Base-by-base conservation (phyloP, 176 grass and related monocot genomes). In the Tillandsia leiboldiana region DNA sequence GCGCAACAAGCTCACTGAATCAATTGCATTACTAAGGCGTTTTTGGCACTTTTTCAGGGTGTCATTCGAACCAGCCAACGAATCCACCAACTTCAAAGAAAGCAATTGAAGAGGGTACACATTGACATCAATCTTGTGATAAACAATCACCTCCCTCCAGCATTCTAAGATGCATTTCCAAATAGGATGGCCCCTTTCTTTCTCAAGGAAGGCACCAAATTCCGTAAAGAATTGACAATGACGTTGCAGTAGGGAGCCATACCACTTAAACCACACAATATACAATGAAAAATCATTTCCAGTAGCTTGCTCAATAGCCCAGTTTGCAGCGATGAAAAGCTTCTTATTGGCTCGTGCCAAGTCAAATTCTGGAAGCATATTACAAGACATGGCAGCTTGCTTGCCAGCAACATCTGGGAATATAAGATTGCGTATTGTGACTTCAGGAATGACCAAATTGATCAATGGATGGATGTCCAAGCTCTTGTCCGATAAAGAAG, bases 311-410 rank as follows among this genome's bases (percentile, higher is more conserved):
- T 89, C 86, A 68, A 96, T 82, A 64, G 83, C 84, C 92, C 92
- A 96, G 64, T 89, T 91, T 78, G 92, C 85, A 72, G 92, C 88
- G 74, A 92, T 84, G 74, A 96, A 92, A 87, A 96, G 86, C 79
- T 83, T 87, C 68, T 83, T 78, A 75, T 81, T 85, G 64, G 78
- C 83, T 80, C 91, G 54, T 22, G 53, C 74, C 48, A 53, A 71
- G 77, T 96, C 76, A 63, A 92, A 92, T 42, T 53, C 33, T 42
- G 53, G 49, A 49, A 49, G 51, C 71, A 69, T 48, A 15, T 10
- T 69, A 64, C 1, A 8, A 81, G 10, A 49, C 56, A 72, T 72
- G 12, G 73, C 53, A 72, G 22, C 53, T 69, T 82, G 72, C 12
- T 59, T 48, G 61, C 49, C 49, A 65, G 58, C 33, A 80, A 65